Evolutionary conservation across 176 grass and related monocot species (phyloP).

Genomic region (Paspalum notatum): DNA sequence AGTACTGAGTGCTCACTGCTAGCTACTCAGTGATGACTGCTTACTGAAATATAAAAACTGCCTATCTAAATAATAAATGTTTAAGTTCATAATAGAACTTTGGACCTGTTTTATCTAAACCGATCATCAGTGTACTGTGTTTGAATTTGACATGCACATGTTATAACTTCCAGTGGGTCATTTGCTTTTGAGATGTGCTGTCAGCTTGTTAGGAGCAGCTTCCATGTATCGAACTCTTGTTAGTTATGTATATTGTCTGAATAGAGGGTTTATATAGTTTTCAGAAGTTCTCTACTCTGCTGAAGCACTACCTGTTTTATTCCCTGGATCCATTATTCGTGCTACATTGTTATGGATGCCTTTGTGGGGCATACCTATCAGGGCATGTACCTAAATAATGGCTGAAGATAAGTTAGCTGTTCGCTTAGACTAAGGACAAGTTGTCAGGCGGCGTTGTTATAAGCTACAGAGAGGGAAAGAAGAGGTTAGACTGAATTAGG

Average conservation of each 20-base stretch:
- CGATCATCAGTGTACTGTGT: neutral
- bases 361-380: too few species aligned
- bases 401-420: too few species aligned
- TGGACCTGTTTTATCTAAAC: neutral
- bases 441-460: too few species aligned
- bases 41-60: conserved; percentile 8
- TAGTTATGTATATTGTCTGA: conserved; percentile 22
- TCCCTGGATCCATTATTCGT: neutral
- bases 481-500: too few species aligned
- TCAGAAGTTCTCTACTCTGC: neutral
- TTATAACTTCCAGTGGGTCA: neutral
- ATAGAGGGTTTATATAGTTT: conserved; percentile 5
- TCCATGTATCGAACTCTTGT: neutral
- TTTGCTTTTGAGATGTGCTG: conserved; percentile 1
- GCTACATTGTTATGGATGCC: neutral
- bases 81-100: conserved; percentile 19
- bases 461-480: too few species aligned
- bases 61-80: neutral
- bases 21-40: neutral
- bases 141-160: neutral
- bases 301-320: conserved; percentile 26
- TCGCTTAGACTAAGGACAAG: too few species aligned
- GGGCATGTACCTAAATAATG: too few species aligned
- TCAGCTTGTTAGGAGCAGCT: neutral
- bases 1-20: neutral